Percentiles rank a stretch among this genome's conserved stretches.
Evolutionary conservation across 2,329 filamentous ascomycete genomes (phyloP).

Genomic region (Fusarium poae): DNA sequence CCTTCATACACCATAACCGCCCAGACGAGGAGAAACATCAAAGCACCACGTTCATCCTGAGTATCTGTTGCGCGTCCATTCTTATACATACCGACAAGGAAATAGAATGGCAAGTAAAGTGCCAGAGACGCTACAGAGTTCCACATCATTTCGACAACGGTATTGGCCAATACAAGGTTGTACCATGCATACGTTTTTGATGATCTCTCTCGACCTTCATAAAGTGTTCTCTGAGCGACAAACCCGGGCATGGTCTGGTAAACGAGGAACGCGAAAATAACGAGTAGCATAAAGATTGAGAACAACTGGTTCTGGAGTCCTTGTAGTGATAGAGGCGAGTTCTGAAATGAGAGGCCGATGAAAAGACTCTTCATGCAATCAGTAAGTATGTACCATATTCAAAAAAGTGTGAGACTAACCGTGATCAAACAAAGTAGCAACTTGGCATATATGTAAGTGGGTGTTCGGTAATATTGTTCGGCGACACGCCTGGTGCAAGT

Average conservation of each 20-base stretch:
- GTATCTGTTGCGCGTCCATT: slow-evolving; percentile 72
- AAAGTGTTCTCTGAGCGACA: slow-evolving; percentile 81
- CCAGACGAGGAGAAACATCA: slow-evolving; percentile 74
- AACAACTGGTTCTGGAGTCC: slow-evolving; percentile 89
- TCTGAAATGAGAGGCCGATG: slow-evolving; percentile 83
- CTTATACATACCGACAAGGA: slow-evolving; percentile 75
- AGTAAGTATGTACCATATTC: slow-evolving; percentile 46
- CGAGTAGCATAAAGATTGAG: slow-evolving; percentile 83
- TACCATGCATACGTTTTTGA: slow-evolving; percentile 88
- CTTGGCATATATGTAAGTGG: slow-evolving; percentile 90
- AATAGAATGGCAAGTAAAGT: slow-evolving; percentile 60
- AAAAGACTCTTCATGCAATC: slow-evolving; percentile 66
- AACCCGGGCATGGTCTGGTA: slow-evolving; percentile 89
- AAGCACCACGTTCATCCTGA: slow-evolving; percentile 59
- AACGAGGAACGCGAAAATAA: slow-evolving; percentile 81
- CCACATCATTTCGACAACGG: slow-evolving; percentile 88
- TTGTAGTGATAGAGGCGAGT: slow-evolving; percentile 68
- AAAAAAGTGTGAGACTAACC: not conserved
- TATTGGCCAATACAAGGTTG: slow-evolving; percentile 84
- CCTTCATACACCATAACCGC: slow-evolving; percentile 74
- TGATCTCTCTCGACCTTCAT: slow-evolving; percentile 85
- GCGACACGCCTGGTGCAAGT: slow-evolving; percentile 78
- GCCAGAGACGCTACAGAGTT: slow-evolving; percentile 62
- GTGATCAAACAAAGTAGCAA: slow-evolving; percentile 59
- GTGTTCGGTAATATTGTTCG: slow-evolving; percentile 90